Conservation (phyloP, 2,329 filamentous ascomycete genomes). For the Fusarium austroafricanum region DNA sequence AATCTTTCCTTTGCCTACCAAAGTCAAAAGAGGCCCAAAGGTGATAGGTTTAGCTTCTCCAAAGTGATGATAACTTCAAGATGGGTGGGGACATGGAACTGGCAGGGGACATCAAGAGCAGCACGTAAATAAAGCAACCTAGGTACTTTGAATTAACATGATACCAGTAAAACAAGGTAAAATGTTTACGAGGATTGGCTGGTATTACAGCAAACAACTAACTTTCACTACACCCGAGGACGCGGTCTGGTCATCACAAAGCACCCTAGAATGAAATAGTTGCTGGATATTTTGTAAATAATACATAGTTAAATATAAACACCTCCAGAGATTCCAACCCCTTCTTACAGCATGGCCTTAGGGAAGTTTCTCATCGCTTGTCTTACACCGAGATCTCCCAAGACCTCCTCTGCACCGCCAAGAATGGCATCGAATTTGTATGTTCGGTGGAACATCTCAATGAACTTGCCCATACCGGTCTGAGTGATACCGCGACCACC, state of each 20-base stretch:
- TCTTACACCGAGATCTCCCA: slow-evolving; percentile 83
- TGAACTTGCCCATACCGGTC: slow-evolving; percentile 82
- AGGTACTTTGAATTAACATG: too few relatives aligned
- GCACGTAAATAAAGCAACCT: too few relatives aligned
- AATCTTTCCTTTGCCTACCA: too few relatives aligned
- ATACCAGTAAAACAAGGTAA: too few relatives aligned
- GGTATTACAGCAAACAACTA: neutral
- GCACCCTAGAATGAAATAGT: neutral
- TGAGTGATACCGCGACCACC: slow-evolving; percentile 84
- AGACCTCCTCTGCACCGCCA: slow-evolving; percentile 84
- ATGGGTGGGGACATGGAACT: neutral
- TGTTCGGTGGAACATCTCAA: slow-evolving; percentile 86
- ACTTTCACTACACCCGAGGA: neutral
- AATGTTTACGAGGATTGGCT: neutral
- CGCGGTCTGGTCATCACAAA: neutral
- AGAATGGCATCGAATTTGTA: slow-evolving; percentile 86
- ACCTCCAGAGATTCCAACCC: neutral
- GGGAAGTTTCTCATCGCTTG: slow-evolving; percentile 89
- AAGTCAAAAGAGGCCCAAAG: too few relatives aligned
- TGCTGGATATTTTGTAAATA: neutral
- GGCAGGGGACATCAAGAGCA: too few relatives aligned
- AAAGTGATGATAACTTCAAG: neutral
- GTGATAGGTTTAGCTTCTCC: neutral
- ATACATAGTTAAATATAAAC: slow-evolving; percentile 10
- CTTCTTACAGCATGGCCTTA: slow-evolving; percentile 78